A percentile compares a stretch with the other conserved stretches of the same genome.
Conservation (phyloP, 2,329 filamentous ascomycete species). For the Fusarium sp. region DNA sequence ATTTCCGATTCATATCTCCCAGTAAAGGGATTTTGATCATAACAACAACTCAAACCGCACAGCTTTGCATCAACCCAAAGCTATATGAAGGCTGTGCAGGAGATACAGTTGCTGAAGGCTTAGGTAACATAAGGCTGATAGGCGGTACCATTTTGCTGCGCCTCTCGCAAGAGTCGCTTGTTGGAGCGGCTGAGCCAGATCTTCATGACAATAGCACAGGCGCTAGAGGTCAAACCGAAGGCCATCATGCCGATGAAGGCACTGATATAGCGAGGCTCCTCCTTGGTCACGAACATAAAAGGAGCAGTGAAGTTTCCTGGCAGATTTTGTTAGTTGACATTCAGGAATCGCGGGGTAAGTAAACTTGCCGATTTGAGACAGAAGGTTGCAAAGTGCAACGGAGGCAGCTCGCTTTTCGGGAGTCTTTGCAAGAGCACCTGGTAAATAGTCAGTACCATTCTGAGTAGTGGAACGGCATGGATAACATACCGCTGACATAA, state of each 20-base stretch:
- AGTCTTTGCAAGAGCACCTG: constrained; percentile 7
- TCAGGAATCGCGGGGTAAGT: accelerated
- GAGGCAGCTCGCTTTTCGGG: constrained; percentile 8
- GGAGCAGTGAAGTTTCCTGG: constrained; percentile 9
- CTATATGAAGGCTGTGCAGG: too few species aligned
- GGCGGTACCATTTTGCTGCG: constrained; percentile 7
- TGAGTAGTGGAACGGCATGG: accelerated
- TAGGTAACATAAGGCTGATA: constrained; percentile 15
- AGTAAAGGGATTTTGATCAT: too few species aligned
- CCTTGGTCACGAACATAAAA: constrained; percentile 11
- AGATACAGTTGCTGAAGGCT: not conserved
- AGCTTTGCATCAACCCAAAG: not conserved
- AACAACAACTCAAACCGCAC: too few species aligned
- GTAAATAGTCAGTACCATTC: accelerated
- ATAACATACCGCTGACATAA: not conserved
- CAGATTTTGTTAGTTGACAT: not conserved
- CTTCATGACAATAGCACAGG: constrained; percentile 7
- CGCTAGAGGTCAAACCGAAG: not conserved
- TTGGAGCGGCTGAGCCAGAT: constrained; percentile 10
- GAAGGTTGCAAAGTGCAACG: constrained; percentile 1
- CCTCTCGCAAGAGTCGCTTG: constrained; percentile 7
- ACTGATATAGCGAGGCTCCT: constrained; percentile 14
- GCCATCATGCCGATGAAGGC: constrained; percentile 22
- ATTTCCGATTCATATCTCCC: too few species aligned
- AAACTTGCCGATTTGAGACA: not conserved